Base-by-base conservation (phyloP, 441 rosid genomes). In the Mallotus japonicus region DNA sequence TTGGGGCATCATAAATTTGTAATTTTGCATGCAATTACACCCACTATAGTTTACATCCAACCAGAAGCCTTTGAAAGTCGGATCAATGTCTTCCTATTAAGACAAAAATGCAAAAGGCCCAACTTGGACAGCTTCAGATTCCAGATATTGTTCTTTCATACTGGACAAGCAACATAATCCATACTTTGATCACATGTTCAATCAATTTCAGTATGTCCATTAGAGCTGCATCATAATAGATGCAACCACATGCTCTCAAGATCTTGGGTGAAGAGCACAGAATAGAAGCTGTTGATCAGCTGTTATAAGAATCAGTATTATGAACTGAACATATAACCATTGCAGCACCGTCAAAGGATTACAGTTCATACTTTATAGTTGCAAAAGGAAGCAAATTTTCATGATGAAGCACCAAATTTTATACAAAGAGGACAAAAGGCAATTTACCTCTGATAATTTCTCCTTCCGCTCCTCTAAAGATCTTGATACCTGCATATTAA, bases 361-460 rank as follows among this genome's bases (percentile, higher is more conserved):
- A 42, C 46, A 42, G 46, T 42, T 3, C 2, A 28, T 1, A 28
- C 32, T 28, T 28, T 28, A 28, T 28, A 28, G 32, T 28, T 28
- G 32, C 32, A 28, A 28, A 28, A 28, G 32, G 32, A 28, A 28
- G 32, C 32, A 28, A 28, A 28, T 1, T 2, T 28, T 42, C 46
- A 8, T 42, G 46, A 42, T 42, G 8, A 42, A 42, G 46, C 9
- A 42, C 3, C 46, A 42, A 42, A 42, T 3, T 5, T 42, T 42
- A 42, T 42, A 5, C 46, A 77, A 49, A 22, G 65, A 6, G 9
- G 42, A 20, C 47, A 34, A 49, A 60, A 63, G 37, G 67, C 17
- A 47, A 61, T 16, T 67, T 65, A 90, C 94, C 96, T 89, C 88
- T 5, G 84, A 83, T 69, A 90, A 89, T 78, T 85, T 86, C 77